Conservation (phyloP, 208 protist species). For the Trypanosoma boissoni region DNA sequence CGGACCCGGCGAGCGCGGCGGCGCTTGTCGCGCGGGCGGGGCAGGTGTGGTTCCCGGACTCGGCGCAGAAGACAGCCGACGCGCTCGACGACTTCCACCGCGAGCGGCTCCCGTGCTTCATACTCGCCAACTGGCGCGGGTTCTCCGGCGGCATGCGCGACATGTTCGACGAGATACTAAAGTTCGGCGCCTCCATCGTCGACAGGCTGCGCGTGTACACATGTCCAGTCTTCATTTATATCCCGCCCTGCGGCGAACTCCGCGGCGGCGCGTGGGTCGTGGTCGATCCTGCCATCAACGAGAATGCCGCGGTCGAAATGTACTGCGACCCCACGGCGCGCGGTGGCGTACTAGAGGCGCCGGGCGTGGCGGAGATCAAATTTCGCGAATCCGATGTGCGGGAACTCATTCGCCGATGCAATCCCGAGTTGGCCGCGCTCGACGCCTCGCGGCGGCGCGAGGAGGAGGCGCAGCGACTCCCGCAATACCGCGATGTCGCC, state of each 20-base stretch:
- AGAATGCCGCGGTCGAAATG: conserved; percentile 96
- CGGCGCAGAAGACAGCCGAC: conserved; percentile 97
- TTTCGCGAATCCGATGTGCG: conserved; percentile 91
- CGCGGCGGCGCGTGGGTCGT: conserved; percentile 98
- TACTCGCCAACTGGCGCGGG: conserved; percentile 99
- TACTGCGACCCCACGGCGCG: conserved; percentile 92
- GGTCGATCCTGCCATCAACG: conserved; percentile 97
- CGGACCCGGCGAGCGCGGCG: conserved; percentile 82
- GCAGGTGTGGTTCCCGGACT: conserved; percentile 98
- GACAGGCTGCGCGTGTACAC: conserved; percentile 95
- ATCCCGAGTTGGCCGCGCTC: conserved; percentile 54
- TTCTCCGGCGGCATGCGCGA: conserved; percentile 98
- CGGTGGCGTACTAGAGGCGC: conserved; percentile 96
- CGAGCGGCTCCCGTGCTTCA: conserved; percentile 96
- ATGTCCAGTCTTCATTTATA: conserved; percentile 96
- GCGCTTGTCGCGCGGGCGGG: conserved; percentile 81
- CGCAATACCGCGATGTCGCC: conserved; percentile 93
- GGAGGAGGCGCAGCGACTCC: conserved; percentile 56
- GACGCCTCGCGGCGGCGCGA: conserved; percentile 36
- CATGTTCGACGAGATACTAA: conserved; percentile 99
- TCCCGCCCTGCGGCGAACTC: conserved; percentile 96
- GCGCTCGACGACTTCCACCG: conserved; percentile 96
- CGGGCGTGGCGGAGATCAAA: conserved; percentile 96
- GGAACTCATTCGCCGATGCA: conserved; percentile 88
- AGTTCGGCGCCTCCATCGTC: conserved; percentile 99